Conservation (phyloP, 1,139 yeast species). For the Candida sanyaensis region DNA sequence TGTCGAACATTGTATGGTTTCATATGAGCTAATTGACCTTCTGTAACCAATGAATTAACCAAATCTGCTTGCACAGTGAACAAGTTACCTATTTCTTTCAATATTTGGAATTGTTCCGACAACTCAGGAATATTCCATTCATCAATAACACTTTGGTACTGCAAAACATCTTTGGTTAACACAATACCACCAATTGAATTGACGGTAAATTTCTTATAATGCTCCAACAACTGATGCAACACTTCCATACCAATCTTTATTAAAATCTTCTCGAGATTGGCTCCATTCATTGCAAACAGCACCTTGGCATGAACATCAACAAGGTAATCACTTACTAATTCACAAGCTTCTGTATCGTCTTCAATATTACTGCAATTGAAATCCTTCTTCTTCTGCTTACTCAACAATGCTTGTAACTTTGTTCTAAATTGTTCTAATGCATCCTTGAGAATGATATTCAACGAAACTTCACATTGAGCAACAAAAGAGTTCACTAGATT, state of each 20-base stretch:
- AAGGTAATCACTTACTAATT: conserved; percentile 58
- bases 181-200: conserved; percentile 83
- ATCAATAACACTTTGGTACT: conserved; percentile 74
- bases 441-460: conserved; percentile 65
- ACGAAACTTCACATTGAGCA: conserved; percentile 64
- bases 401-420: conserved; percentile 50
- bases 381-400: conserved; percentile 40
- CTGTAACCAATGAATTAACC: conserved; percentile 76
- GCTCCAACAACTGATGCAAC: conserved; percentile 63
- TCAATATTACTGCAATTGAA: conserved; percentile 49
- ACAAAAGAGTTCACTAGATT: conserved; percentile 68
- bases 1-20: conserved; percentile 68
- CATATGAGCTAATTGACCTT: conserved; percentile 74
- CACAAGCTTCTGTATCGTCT: conserved; percentile 73
- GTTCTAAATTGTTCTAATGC: conserved; percentile 52
- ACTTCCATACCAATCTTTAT: conserved; percentile 62
- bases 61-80: conserved; percentile 74
- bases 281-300: conserved; percentile 43
- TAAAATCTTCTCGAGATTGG: conserved; percentile 56
- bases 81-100: conserved; percentile 82
- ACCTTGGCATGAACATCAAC: conserved; percentile 41
- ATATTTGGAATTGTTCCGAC: conserved; percentile 66
- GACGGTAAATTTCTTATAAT: conserved; percentile 74
- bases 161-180: conserved; percentile 81
- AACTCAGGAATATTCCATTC: conserved; percentile 67